Evolutionary conservation across 257 asterid species (phyloP).

Genomic region (Nicotiana sylvestris): DNA sequence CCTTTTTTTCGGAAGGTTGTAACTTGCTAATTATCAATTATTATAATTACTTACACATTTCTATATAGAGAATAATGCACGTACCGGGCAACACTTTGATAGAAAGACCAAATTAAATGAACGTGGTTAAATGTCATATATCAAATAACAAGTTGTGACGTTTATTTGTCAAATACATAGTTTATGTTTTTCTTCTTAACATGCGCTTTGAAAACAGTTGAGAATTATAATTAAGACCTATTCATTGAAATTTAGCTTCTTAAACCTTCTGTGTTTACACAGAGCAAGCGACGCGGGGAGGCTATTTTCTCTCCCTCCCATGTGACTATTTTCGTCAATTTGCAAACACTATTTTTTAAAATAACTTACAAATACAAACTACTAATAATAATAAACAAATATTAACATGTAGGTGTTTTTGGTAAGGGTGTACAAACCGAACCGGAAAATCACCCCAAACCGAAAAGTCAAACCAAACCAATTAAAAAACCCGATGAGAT

Average conservation of each 20-base stretch:
- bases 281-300: neutral
- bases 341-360: neutral
- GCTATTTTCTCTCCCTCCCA: neutral
- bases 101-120: neutral
- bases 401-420: neutral
- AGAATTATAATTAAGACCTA: neutral
- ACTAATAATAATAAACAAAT: neutral
- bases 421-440: too few species aligned
- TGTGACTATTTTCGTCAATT: neutral
- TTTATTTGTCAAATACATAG: neutral
- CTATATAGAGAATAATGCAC: neutral
- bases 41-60: neutral
- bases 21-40: neutral
- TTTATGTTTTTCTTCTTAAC: neutral
- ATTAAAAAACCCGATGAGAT: too few species aligned
- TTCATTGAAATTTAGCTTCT: neutral
- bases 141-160: neutral
- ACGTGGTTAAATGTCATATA: neutral
- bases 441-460: too few species aligned
- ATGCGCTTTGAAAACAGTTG: neutral
- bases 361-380: neutral
- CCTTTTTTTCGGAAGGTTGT: neutral
- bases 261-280: neutral
- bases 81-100: neutral
- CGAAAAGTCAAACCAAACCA: too few species aligned